Percentiles rank a stretch among this genome's conserved stretches.
Conservation (phyloP, 2,329 filamentous ascomycete species). For the Colletotrichum abscissum region DNA sequence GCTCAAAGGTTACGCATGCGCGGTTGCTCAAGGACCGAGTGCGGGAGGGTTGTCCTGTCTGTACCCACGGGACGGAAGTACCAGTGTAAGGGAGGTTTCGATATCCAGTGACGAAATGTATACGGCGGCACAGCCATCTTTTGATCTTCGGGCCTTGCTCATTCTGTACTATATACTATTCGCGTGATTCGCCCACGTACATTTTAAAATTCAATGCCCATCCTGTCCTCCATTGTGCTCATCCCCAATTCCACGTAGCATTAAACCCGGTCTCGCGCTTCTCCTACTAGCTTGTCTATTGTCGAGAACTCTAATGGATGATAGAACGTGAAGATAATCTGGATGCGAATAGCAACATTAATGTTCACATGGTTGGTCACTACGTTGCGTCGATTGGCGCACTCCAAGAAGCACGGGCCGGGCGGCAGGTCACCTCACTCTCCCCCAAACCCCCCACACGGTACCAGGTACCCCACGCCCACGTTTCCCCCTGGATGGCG, state of each 20-base stretch:
- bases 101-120: conserved; percentile 6
- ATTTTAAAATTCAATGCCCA: too few relatives aligned
- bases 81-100: not conserved
- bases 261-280: too few relatives aligned
- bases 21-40: conserved; percentile 80
- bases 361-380: too few relatives aligned
- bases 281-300: too few relatives aligned
- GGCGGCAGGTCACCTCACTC: not conserved
- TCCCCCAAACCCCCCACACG: conserved; percentile 1
- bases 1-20: conserved; percentile 89
- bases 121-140: conserved; percentile 24
- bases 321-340: too few relatives aligned
- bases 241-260: too few relatives aligned
- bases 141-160: not conserved
- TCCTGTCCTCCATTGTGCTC: too few relatives aligned
- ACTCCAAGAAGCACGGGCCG: not conserved
- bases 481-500: not conserved
- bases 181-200: too few relatives aligned
- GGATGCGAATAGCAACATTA: too few relatives aligned
- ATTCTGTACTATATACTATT: too few relatives aligned
- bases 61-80: conserved; percentile 42
- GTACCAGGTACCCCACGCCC: not conserved
- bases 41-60: conserved; percentile 72
- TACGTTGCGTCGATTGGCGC: not conserved
- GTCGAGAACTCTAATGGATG: too few relatives aligned